Evolutionary conservation across 345 rosid genomes (phyloP).

Genomic region (Cardamine occulta): DNA sequence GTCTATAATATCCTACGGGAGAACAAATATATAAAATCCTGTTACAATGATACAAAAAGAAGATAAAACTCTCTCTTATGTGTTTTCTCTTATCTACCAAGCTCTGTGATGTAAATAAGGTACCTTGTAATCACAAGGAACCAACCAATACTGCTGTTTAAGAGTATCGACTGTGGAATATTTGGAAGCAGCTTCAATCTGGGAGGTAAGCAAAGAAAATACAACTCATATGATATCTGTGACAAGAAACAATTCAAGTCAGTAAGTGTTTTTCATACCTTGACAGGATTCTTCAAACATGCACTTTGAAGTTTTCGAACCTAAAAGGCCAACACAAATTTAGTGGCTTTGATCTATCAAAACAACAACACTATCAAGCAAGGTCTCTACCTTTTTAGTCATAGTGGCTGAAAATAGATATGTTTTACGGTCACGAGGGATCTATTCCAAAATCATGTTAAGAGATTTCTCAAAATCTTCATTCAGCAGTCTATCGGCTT

Average conservation of each 20-base stretch:
- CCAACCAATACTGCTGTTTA: conserved; percentile 75
- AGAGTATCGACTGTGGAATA: conserved; percentile 93
- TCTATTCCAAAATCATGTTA: conserved; percentile 70
- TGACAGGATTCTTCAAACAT: conserved; percentile 87
- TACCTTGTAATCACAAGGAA: conserved; percentile 91
- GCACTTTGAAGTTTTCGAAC: conserved; percentile 93
- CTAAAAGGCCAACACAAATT: conserved; percentile 48
- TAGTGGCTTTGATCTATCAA: conserved; percentile 14
- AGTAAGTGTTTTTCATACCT: conserved; percentile 52
- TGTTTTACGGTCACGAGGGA: conserved; percentile 74
- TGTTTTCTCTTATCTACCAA: neutral
- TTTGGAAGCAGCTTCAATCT: conserved; percentile 95
- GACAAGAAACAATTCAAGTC: conserved; percentile 6
- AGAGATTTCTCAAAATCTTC: conserved; percentile 95
- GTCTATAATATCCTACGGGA: conserved; percentile 40
- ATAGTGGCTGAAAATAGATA: conserved; percentile 96
- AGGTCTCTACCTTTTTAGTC: conserved; percentile 76
- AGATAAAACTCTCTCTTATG: neutral
- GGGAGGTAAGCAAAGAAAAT: conserved; percentile 30
- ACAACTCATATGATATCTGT: conserved; percentile 1
- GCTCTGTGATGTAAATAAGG: conserved; percentile 1
- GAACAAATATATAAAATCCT: conserved; percentile 38
- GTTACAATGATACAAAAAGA: conserved; percentile 37
- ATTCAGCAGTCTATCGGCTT: conserved; percentile 91
- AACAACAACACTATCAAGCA: conserved; percentile 2